A percentile compares a stretch with the other conserved stretches of the same genome.
These are phyloP conservation scores for Aphanomyces cochlioides DNA, from an alignment of 352 stramenopile genomes.

Conservation along the genomic window DNA sequence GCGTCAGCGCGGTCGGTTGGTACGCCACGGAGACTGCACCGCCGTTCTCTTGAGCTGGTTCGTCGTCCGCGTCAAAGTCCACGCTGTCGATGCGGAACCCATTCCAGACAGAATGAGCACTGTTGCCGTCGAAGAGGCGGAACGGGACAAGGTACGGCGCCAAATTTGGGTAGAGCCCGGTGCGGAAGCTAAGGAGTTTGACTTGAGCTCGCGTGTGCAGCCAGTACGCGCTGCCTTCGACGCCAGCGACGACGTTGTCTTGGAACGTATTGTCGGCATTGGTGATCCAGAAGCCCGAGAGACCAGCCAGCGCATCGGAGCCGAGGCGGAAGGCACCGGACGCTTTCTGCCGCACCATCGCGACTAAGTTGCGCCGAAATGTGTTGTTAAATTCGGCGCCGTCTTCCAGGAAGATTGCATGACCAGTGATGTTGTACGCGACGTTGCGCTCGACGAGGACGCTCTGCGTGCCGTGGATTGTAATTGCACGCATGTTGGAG, in stretches of 20 bases:
- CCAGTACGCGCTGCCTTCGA: constrained; percentile 50
- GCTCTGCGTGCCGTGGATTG: constrained; percentile 49
- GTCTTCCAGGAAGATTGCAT: constrained; percentile 58
- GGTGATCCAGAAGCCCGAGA: constrained; percentile 48
- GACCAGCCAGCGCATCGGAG: constrained; percentile 32
- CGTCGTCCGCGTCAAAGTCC: constrained; percentile 34
- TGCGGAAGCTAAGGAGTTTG: constrained; percentile 36
- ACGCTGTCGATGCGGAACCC: constrained; percentile 40
- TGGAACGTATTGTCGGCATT: constrained; percentile 52
- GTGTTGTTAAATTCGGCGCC: constrained; percentile 54
- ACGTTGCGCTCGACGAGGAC: constrained; percentile 45
- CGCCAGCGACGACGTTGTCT: constrained; percentile 41
- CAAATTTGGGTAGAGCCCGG: constrained; percentile 35
- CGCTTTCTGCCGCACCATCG: constrained; percentile 40
- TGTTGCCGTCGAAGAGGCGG: constrained; percentile 35
- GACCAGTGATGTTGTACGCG: constrained; percentile 45
- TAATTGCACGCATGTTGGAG: constrained; percentile 44
- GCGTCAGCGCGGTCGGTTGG: constrained; percentile 34
- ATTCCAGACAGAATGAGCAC: constrained; percentile 33
- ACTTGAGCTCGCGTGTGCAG: constrained; percentile 40
- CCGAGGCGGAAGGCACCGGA: constrained; percentile 32
- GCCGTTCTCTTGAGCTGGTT: constrained; percentile 27
- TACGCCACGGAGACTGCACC: constrained; percentile 32
- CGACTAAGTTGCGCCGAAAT: constrained; percentile 50
- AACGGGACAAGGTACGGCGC: constrained; percentile 37